Base-by-base conservation (phyloP, 306 rosid species). In the Macrotyloma uniflorum region DNA sequence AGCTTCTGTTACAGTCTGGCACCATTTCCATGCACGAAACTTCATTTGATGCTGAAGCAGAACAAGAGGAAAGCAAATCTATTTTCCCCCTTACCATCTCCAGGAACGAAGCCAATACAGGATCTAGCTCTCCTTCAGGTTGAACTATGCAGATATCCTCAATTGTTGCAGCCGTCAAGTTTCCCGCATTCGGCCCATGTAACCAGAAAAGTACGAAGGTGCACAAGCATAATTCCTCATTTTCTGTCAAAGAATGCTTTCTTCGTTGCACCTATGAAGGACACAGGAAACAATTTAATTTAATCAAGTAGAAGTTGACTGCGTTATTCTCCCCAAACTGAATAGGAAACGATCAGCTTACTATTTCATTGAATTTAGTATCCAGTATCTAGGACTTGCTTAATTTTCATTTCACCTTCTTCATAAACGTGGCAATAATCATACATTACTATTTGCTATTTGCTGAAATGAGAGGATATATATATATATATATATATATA, bases 161-260 rank as follows among this genome's bases (percentile, higher is more conserved):
- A 54, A 91, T 50, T 10, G 26, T 20, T 22, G 84, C 24, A 19
- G 28, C 15, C 1, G 88, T 69, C 30, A 82, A 20, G 8, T 45
- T 62, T 15, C 84, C 87, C 28, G 33, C 70, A 51, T 66, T 77
- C 33, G 96, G 97, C 59, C 98, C 98, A 10, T 83, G 89, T 59
- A 67, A 72, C 98, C 97, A 94, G 10, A 0, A 38, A 43, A 94
- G 85, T 50, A 76, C n/a, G 75, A 85, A 90, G 61, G 26, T 67
- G 77, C 97, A 91, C 16, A 2, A 26, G 84, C 97, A 91, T 67
- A 66, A 85, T 53, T 86, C 93, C 36, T 90, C 80, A 68, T 80
- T 88, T 6, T 14, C 18, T 46, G 26, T 49, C 65, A 18, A 65
- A 61, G 85, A 71, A 84, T 91, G 98, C n/a, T 79, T 74, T 7